Evolutionary conservation across 805 yeast species (phyloP).

Genomic region (Vanderwaltozyma polyspora): DNA sequence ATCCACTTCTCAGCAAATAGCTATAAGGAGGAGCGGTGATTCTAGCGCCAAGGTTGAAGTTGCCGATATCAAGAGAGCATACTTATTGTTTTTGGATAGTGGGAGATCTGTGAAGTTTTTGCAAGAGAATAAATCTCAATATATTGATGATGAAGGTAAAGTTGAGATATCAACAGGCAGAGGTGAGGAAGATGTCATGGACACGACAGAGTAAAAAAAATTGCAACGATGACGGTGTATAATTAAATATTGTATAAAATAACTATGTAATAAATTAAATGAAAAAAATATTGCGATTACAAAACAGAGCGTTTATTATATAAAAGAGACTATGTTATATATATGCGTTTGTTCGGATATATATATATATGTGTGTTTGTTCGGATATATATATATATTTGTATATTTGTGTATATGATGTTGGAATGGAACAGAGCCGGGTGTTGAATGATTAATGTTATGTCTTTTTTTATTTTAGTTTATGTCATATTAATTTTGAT

Average conservation of each 20-base stretch:
- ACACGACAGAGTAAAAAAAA: conserved; percentile 20
- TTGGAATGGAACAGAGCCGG: too few species aligned
- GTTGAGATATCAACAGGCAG: conserved; percentile 41
- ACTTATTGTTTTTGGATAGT: conserved; percentile 77
- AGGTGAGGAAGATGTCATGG: conserved; percentile 21
- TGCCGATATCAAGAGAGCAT: conserved; percentile 77
- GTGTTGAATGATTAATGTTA: too few species aligned
- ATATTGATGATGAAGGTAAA: conserved; percentile 69
- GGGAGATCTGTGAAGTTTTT: conserved; percentile 81
- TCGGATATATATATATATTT: too few species aligned
- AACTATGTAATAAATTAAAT: too few species aligned
- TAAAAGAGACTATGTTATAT: background rate
- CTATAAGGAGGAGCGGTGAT: conserved; percentile 46
- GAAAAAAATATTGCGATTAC: too few species aligned
- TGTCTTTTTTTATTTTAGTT: too few species aligned
- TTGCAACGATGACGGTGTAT: too few species aligned
- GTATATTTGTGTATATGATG: too few species aligned
- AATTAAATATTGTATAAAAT: too few species aligned
- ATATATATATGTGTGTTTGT: background rate
- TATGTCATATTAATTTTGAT: too few species aligned
- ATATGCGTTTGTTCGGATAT: background rate
- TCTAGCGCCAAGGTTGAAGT: conserved; percentile 47
- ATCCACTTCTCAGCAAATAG: conserved; percentile 79
- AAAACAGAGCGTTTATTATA: background rate
- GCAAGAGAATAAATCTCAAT: conserved; percentile 54